Conservation (phyloP, 2,329 filamentous ascomycete genomes). For the Pestalotiopsis sp. region DNA sequence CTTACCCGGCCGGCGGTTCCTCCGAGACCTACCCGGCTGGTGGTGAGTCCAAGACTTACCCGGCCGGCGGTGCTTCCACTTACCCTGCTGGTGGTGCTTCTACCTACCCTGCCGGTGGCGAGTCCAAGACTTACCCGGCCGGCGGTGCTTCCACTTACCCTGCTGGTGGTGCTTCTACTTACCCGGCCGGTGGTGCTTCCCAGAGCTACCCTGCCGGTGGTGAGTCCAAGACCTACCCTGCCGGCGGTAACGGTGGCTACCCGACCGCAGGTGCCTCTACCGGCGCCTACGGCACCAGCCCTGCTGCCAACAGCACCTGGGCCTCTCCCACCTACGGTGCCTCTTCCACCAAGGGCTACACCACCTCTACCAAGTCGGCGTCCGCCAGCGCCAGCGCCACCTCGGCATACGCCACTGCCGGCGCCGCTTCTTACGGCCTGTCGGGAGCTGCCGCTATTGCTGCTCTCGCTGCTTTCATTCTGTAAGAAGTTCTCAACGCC, state of each 20-base stretch:
- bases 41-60: not conserved
- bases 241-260: not conserved
- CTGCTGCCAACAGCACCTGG: conserved; percentile 5
- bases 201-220: no score
- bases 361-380: not conserved
- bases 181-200: conserved; percentile 6
- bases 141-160: conserved; percentile 4
- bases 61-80: not conserved
- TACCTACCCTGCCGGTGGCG: conserved; percentile 1
- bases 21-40: conserved; percentile 3
- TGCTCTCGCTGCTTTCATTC: not conserved
- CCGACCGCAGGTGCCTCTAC: not conserved
- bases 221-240: conserved; percentile 3
- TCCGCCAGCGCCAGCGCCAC: conserved; percentile 4
- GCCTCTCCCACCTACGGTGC: conserved; percentile 2
- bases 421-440: conserved; percentile 1
- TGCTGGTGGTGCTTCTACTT: conserved; percentile 6
- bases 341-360: not conserved
- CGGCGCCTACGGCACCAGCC: not conserved
- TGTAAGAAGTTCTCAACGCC: not conserved
- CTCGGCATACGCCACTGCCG: conserved; percentile 4
- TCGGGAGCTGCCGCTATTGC: not conserved
- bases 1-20: not conserved
- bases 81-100: not conserved
- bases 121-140: not conserved